Base-by-base conservation (phyloP, 495 filamentous ascomycete genomes). In the Aspergillus olivimuriae region DNA sequence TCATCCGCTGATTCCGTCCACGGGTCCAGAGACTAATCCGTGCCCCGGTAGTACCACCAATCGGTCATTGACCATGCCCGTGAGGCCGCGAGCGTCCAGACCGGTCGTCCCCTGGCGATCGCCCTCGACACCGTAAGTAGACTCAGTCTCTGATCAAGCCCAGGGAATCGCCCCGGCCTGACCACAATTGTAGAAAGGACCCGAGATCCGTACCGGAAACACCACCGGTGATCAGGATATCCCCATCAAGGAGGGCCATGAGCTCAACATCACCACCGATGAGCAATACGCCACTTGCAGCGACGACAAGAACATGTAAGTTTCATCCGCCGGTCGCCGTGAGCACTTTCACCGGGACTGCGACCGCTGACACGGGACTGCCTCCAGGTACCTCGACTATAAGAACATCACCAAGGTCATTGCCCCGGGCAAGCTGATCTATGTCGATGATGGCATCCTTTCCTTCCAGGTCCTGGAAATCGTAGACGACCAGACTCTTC, bases 321-420 rank as follows among this genome's bases (percentile, higher is more conserved):
- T 70, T 3, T 46, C 17, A 20, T 19, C 8, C 19, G 5, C 12
- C 11, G 16, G 33, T 34, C 26, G 26, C 7, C n/a, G n/a, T n/a
- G n/a, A n/a, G n/a, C n/a, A n/a, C n/a, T n/a, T n/a, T n/a, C n/a
- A n/a, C n/a, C n/a, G n/a, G n/a, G n/a, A n/a, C n/a, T n/a, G n/a
- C n/a, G n/a, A n/a, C n/a, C n/a, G n/a, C n/a, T n/a, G n/a, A n/a
- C n/a, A n/a, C n/a, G n/a, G n/a, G n/a, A n/a, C n/a, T n/a, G n/a
- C 5, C 24, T 11, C 5, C 11, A 95, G 89, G 89, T 94, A 89
- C 55, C 86, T 98, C 57, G 92, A 98, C 74, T 98, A 98, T 73
- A 91, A 90, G 82, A 98, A 98, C 77, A 95, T 98, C 76, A 95
- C 92, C 71, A 94, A 90, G 71, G 90, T 98, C 58, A 97, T 98